These are phyloP conservation scores for Pelargonium nanum DNA, from an alignment of 345 rosid species.

Conservation along the genomic window DNA sequence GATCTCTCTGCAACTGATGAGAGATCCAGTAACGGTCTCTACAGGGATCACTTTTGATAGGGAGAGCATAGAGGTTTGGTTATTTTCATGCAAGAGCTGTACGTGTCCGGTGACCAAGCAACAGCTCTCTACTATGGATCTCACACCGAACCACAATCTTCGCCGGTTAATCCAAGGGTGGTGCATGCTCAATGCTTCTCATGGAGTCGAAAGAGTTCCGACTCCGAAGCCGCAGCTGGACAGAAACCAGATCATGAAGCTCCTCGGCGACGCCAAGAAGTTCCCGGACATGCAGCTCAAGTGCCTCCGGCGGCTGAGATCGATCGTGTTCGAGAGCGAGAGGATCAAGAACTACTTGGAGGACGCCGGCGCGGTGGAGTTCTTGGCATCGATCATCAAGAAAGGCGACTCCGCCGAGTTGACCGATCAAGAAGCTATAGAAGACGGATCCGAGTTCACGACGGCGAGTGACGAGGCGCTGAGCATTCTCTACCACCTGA, in stretches of 20 bases:
- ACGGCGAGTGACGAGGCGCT: conserved; percentile 39
- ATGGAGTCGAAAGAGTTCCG: conserved; percentile 37
- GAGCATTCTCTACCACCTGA: conserved; percentile 25
- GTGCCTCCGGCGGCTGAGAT: conserved; percentile 29
- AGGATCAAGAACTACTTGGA: conserved; percentile 26
- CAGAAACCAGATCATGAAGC: conserved; percentile 24
- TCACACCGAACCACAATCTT: conserved; percentile 75
- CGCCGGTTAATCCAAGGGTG: conserved; percentile 76
- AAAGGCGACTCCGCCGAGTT: conserved; percentile 22
- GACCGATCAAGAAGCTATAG: conserved; percentile 4
- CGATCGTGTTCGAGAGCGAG: conserved; percentile 28
- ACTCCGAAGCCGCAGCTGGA: conserved; percentile 31
- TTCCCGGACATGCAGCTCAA: conserved; percentile 18
- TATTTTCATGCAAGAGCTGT: conserved; percentile 25
- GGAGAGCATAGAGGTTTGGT: conserved; percentile 44
- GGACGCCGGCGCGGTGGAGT: conserved; percentile 27
- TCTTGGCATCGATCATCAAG: conserved; percentile 27
- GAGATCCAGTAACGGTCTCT: conserved; percentile 48
- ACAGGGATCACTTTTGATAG: conserved; percentile 59
- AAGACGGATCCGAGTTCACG: conserved; percentile 2
- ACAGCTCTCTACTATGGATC: conserved; percentile 25
- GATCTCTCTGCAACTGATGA: conserved; percentile 55
- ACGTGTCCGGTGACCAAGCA: conserved; percentile 52
- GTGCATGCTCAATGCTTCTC: conserved; percentile 61
- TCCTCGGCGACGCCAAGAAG: conserved; percentile 25